Base-by-base conservation (phyloP, 768 basidiomycete species). In the Rhodotorula paludigena region DNA sequence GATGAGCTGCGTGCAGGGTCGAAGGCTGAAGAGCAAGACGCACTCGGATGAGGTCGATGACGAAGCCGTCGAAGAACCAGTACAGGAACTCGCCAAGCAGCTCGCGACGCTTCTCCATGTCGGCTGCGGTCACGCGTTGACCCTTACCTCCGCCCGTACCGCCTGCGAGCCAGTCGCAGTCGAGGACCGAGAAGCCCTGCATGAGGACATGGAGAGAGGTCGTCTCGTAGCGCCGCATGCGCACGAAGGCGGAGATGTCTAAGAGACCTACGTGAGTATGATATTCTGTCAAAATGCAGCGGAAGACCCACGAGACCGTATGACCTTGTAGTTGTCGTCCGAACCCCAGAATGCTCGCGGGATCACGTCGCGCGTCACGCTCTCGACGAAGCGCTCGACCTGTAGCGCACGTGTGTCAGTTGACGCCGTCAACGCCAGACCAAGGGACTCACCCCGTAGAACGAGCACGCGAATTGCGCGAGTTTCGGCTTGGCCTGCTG, bases 11-110 rank as follows among this genome's bases (percentile, higher is more conserved):
- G 33, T 3, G 14, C 20, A 36, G 10, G 36, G 23, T 6, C 18
- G 28, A 32, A 12, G 55, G n/a, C 2, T 11, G 21, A 4, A 30
- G 30, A 28, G 14, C 35, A 28, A 1, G 28, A 76, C 83, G 52
- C 68, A 90, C 94, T 81, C 85, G 87, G 41, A 98, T 77, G 9
- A 98, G 79, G 1, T 88, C 84, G 8, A 89, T 77, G 12, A 98
- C 78, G 77, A 93, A 92, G 0, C 85, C 87, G 74, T 92, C 89
- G 64, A 96, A 90, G 72, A 91, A 87, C 96, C 96, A 99, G 76
- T 86, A 89, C n/a, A 97, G 63, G 74, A 94, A 90, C 57, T 97
- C 90, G 76, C 90, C 86, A 0, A 92, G 74, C 21, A 98, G 78
- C 75, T 91, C 86, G n/a, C 84, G 82, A 25, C 90, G 83, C 77